phyloP scores from a whole-genome alignment of 2,329 filamentous ascomycete genomes.

The Plectosphaerella plurivora region DNA sequence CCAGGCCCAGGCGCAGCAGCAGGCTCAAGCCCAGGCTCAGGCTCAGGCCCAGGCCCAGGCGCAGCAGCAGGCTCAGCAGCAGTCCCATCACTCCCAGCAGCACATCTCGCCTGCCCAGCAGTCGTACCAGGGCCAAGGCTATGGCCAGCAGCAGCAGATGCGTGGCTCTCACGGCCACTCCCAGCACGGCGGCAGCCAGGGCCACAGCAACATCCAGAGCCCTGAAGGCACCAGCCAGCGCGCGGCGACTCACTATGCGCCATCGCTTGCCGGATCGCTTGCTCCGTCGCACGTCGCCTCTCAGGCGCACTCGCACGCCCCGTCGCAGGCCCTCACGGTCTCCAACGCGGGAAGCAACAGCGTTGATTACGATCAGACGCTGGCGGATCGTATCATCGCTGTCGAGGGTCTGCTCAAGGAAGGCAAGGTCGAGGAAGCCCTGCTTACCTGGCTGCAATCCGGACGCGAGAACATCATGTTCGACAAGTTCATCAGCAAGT shows the following conservation, averaged over 20 bases:
- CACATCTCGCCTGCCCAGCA: conserved; percentile 8
- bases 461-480: conserved; percentile 61
- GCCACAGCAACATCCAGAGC: conserved; percentile 9
- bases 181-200: conserved; percentile 8
- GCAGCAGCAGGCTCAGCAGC: conserved; percentile 11
- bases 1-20: background rate
- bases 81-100: conserved; percentile 13
- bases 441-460: conserved; percentile 64
- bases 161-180: conserved; percentile 15
- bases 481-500: conserved; percentile 46
- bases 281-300: conserved; percentile 4
- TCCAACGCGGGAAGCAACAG: conserved; percentile 5
- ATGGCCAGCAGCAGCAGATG: conserved; percentile 14
- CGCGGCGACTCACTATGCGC: conserved; percentile 4
- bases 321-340: conserved; percentile 11
- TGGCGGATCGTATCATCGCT: conserved; percentile 48
- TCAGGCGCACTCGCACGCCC: conserved; percentile 19
- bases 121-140: conserved; percentile 7
- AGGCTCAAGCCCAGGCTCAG: background rate
- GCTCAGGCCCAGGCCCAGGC: background rate
- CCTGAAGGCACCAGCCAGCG: conserved; percentile 10
- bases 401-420: conserved; percentile 61
- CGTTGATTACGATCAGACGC: conserved; percentile 37
- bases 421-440: conserved; percentile 57
- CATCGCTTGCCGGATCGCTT: conserved; percentile 4